Conservation (phyloP, 2,329 filamentous ascomycete species). For the Neonectria magnoliae region DNA sequence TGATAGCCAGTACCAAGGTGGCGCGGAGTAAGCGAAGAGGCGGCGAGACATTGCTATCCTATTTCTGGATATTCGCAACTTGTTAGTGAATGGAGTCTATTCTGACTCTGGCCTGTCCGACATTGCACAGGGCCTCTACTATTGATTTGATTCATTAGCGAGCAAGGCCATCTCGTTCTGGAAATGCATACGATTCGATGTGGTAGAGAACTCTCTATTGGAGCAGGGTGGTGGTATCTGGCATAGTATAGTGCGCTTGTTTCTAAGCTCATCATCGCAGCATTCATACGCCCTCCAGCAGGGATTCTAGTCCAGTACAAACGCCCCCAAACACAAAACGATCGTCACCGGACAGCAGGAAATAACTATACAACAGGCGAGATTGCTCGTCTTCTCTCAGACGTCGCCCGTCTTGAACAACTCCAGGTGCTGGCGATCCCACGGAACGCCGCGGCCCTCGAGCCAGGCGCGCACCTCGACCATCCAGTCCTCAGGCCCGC, state of each 20-base stretch:
- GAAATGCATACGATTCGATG: background rate
- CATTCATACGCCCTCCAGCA: conserved; percentile 18
- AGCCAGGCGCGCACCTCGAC: conserved; percentile 63
- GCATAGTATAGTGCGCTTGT: conserved; percentile 8
- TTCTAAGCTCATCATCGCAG: conserved; percentile 8
- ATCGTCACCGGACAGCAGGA: background rate
- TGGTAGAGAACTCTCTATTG: conserved; percentile 4
- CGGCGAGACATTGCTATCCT: background rate
- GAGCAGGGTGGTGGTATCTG: conserved; percentile 19
- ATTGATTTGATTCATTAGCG: background rate
- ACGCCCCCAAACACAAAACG: conserved; percentile 34
- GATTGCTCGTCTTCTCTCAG: conserved; percentile 11
- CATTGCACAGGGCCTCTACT: background rate
- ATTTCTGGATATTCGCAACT: background rate
- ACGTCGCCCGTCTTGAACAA: conserved; percentile 68
- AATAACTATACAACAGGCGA: background rate
- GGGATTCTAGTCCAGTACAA: conserved; percentile 22
- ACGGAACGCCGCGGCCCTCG: conserved; percentile 63
- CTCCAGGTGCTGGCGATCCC: conserved; percentile 72
- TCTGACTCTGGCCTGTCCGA: background rate
- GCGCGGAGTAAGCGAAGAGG: conserved; percentile 3
- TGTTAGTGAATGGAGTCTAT: background rate
- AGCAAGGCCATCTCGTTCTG: too few relatives aligned
- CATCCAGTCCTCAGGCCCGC: conserved; percentile 79
- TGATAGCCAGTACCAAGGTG: background rate